These are phyloP conservation scores for Trichoderma endophyticum DNA, from an alignment of 2,329 filamentous ascomycete species.

Conservation along the genomic window DNA sequence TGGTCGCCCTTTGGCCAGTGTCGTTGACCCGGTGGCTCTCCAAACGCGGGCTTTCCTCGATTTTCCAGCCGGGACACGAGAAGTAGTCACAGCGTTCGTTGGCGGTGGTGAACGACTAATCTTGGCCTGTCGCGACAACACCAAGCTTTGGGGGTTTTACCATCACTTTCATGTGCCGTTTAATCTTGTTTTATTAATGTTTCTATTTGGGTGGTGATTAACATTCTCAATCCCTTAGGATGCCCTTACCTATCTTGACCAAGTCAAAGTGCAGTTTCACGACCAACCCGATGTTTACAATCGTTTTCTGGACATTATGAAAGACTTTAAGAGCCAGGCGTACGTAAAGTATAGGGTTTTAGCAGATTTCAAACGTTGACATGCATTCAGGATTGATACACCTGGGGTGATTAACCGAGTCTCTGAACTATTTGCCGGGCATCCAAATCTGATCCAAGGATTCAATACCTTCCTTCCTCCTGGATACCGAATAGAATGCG, in stretches of 20 bases:
- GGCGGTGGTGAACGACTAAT: slow-evolving; percentile 25
- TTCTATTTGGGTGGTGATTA: slow-evolving; percentile 11
- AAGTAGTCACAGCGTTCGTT: slow-evolving; percentile 26
- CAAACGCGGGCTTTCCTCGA: slow-evolving; percentile 10
- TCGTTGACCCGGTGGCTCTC: slow-evolving; percentile 1
- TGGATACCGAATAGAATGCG: slow-evolving; percentile 95
- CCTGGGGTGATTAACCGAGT: slow-evolving; percentile 96
- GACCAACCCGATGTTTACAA: slow-evolving; percentile 98
- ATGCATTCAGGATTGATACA: slow-evolving; percentile 72
- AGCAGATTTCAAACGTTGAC: slow-evolving; percentile 52
- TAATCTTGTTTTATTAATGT: slow-evolving; percentile 8
- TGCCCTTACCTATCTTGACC: slow-evolving; percentile 92
- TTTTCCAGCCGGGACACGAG: slow-evolving; percentile 15
- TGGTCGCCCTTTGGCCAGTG: background rate
- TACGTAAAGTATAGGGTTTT: slow-evolving; percentile 45
- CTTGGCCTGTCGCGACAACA: slow-evolving; percentile 22
- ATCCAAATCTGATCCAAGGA: slow-evolving; percentile 91
- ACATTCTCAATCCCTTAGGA: slow-evolving; percentile 39
- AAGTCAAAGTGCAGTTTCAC: slow-evolving; percentile 96
- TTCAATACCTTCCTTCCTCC: slow-evolving; percentile 98
- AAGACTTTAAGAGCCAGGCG: slow-evolving; percentile 98
- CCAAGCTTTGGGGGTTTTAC: slow-evolving; percentile 25
- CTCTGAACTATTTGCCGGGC: slow-evolving; percentile 90
- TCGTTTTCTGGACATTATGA: slow-evolving; percentile 97
- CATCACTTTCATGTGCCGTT: slow-evolving; percentile 27